Base-by-base conservation (phyloP, 768 basidiomycete genomes). In the Agaricus subrufescens region DNA sequence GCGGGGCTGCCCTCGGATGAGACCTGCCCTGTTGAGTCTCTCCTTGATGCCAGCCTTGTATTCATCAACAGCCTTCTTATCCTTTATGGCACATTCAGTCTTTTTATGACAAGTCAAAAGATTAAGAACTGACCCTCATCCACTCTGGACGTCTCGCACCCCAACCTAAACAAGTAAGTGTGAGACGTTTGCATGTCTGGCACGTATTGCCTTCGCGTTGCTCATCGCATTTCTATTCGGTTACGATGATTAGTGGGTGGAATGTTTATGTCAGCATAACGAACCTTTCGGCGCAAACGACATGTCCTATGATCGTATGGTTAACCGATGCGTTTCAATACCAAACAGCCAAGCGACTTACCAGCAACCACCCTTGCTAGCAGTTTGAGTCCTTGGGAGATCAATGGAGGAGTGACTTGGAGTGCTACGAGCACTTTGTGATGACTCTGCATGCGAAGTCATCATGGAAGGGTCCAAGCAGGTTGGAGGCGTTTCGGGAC, bases 11-110 rank as follows among this genome's bases (percentile, higher is more conserved):
- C 90, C 90, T 34, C 90, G 86, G 62, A 92, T 91, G 65, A 90
- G 81, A 58, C 89, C 89, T 44, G 84, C 84, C 59, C 83, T 77
- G 42, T 86, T 85, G 54, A 92, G 77, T 65, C 91, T 86, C 31
- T 86, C 82, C 70, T 91, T 93, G 69, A 93, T 92, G 58, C 83
- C 80, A 19, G 87, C 88, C 70, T 91, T 91, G 77, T 91, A 92
- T 46, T 77, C 79, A 63, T 91, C 87, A 47, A 91, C 89, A 7
- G 82, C 82, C 60, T 85, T 83, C 71, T 92, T 92, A 68, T 92
- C 90, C 90, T 92, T 67, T 27, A 58, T 46, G 55, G 26, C 10
- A 45, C 37, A 27, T 45, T 58, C 39, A 56, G 54, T 52, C 53
- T 50, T 48, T 37, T 61, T 51, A 58, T 54, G 57, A 30, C 59